Conservation (phyloP, 2,329 filamentous ascomycete genomes). For the Fusarium buharicum region DNA sequence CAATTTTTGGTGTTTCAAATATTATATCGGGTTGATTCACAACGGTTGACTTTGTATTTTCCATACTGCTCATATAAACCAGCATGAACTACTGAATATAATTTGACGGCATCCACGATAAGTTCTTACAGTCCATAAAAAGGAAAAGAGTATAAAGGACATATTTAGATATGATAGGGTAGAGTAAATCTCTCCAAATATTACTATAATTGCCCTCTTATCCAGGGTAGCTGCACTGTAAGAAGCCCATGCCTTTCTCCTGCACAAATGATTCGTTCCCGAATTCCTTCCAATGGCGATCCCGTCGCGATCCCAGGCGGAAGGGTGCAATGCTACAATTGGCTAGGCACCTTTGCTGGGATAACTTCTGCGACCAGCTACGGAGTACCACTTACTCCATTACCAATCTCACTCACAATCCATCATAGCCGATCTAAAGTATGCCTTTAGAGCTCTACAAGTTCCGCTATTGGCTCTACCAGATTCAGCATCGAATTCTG, state of each 20-base stretch:
- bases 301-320: conserved; percentile 36
- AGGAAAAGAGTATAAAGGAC: no score
- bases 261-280: conserved; percentile 34
- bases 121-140: no score
- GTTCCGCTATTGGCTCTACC: conserved; percentile 12
- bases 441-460: conserved; percentile 17
- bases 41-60: no score
- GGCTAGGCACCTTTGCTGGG: conserved; percentile 16
- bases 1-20: no score
- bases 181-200: no score
- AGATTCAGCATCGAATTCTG: conserved; percentile 15
- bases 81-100: no score
- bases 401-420: conserved; percentile 26
- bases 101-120: no score
- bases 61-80: no score
- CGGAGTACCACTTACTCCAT: conserved; percentile 21
- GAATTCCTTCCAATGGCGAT: conserved; percentile 41
- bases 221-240: conserved; percentile 22
- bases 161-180: no score
- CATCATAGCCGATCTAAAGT: conserved; percentile 31
- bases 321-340: conserved; percentile 44
- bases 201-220: not conserved
- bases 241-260: conserved; percentile 14
- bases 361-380: conserved; percentile 13
- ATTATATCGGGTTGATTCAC: no score